Percentiles rank a stretch among this genome's conserved stretches.
phyloP scores from a whole-genome alignment of 768 basidiomycete species.

The Collybia nuda region DNA sequence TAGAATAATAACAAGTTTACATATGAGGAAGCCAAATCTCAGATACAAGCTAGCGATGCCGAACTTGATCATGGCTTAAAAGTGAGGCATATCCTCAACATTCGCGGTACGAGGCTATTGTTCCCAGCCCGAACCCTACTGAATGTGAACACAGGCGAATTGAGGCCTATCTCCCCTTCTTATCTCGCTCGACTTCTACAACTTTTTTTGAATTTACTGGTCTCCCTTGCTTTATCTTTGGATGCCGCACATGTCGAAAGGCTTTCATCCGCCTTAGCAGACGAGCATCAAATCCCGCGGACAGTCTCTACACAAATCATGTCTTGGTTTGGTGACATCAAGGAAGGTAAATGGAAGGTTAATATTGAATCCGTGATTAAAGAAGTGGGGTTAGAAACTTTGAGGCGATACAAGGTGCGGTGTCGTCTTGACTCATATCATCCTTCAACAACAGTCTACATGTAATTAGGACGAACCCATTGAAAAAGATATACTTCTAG shows the following conservation, averaged over 20 bases:
- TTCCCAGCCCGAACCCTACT: background rate
- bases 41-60: slow-evolving; percentile 80
- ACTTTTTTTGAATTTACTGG: slow-evolving; percentile 69
- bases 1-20: slow-evolving; percentile 35
- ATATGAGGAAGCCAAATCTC: slow-evolving; percentile 58
- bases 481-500: slow-evolving; percentile 51
- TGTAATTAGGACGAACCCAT: slow-evolving; percentile 58
- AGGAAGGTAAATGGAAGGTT: slow-evolving; percentile 62
- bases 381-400: slow-evolving; percentile 76
- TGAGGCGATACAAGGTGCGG: slow-evolving; percentile 59
- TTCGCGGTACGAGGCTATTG: slow-evolving; percentile 52
- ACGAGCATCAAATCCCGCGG: slow-evolving; percentile 71
- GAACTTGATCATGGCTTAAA: slow-evolving; percentile 68
- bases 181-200: slow-evolving; percentile 74
- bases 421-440: background rate
- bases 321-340: slow-evolving; percentile 75
- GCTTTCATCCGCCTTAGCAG: slow-evolving; percentile 59
- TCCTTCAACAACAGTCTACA: background rate
- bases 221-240: slow-evolving; percentile 58
- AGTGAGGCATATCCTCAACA: slow-evolving; percentile 68
- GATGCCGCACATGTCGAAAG: slow-evolving; percentile 54
- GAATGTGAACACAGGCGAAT: slow-evolving; percentile 44
- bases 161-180: slow-evolving; percentile 69
- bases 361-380: slow-evolving; percentile 59
- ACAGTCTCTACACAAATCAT: slow-evolving; percentile 69